Conservation (phyloP, 75 land plant genomes). For the Pseudotsuga menziesii region DNA sequence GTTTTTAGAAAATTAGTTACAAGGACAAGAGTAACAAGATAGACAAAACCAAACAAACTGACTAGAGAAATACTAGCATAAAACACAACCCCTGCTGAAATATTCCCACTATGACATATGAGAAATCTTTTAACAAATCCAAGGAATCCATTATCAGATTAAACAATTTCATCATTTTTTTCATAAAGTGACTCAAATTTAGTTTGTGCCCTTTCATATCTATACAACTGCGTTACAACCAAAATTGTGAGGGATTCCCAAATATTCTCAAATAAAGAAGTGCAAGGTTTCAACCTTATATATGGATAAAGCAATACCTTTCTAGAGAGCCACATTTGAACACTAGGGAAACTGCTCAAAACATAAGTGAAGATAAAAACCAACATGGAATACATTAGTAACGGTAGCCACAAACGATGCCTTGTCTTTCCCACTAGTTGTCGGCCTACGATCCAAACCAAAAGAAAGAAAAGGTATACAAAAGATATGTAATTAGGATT, state of each 20-base stretch:
- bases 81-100: no score
- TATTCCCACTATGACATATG: no score
- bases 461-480: slow-evolving; percentile 83
- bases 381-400: slow-evolving; percentile 58
- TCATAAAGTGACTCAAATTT: no score
- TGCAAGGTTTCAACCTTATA: slow-evolving; percentile 63
- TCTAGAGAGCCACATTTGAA: slow-evolving; percentile 43
- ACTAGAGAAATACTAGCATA: no score
- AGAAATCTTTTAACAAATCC: no score
- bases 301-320: slow-evolving; percentile 42
- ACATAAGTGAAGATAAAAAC: slow-evolving; percentile 65
- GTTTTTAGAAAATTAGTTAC: no score
- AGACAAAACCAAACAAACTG: no score
- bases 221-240: slow-evolving; percentile 87
- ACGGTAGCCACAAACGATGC: slow-evolving; percentile 76
- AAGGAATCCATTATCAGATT: no score
- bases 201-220: slow-evolving; percentile 93
- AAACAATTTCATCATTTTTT: no score
- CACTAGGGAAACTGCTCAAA: slow-evolving; percentile 61
- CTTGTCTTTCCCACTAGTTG: slow-evolving; percentile 76
- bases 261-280: slow-evolving; percentile 60
- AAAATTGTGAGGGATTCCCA: slow-evolving; percentile 86
- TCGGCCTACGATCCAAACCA: slow-evolving; percentile 97
- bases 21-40: no score
- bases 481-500: slow-evolving; percentile 81